Evolutionary conservation across 805 yeast genomes (phyloP), one percentile per base, ranked within the genome.

Genomic region (Metschnikowia baotianmanensis): DNA sequence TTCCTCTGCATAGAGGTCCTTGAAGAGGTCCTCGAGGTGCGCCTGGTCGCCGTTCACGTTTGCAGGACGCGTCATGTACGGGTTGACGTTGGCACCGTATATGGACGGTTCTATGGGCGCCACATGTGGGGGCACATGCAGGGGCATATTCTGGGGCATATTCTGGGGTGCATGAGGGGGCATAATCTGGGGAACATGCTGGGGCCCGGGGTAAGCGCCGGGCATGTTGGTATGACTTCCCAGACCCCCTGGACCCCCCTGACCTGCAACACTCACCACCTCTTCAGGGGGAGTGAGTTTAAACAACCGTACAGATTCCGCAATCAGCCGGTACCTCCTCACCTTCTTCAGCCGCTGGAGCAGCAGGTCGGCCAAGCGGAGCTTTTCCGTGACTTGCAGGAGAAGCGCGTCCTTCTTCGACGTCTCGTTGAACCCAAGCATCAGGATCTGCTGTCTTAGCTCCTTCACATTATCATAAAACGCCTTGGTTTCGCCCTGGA

Each of bases 1-100:
- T 20, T 47, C 49, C 23, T 51, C 55, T 15, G 40, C 23, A 24
- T 32, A 40, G 5, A 50, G 41, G n/a, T 48, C 55, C 11, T 42
- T 42, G 36, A 51, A 48, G 5, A 51, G 42, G 5, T 42, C 32
- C 24, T 45, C 42, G n/a, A 51, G 34, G 28, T 48, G 48, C 13
- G 21, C 44, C 9, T 40, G 39, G 33, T 51, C 55, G 11, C 34
- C 44, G 21, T 37, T 28, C 1, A 21, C n/a, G n/a, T n/a, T n/a
- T n/a, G n/a, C 40, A 3, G 41, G 28, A 2, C 34, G 34, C 4
- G 18, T 21, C 41, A 36, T 33, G 32, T 45, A 45, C 6, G 48
- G 48, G 21, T 45, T 45, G 30, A 41, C 31, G 31, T 41, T 45
- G 22, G 20, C 7, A 5, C 31, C 28, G 35, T 13, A 30, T 21